phyloP scores from a whole-genome alignment of 768 basidiomycete species.

The Glaciozyma martinii region DNA sequence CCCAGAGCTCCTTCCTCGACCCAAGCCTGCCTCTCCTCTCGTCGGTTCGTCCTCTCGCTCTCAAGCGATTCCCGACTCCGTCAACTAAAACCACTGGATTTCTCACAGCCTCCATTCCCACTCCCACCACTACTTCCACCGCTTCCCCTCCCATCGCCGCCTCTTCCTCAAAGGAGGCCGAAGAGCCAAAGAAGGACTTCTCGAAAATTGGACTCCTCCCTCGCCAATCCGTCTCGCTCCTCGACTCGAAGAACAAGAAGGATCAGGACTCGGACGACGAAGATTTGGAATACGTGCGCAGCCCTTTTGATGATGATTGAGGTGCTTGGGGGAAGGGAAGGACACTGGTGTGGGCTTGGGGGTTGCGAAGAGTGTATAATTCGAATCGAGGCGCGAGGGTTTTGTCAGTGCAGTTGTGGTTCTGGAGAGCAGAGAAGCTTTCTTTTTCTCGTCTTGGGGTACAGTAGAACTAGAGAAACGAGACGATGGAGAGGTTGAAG shows the following conservation, averaged over 20 bases:
- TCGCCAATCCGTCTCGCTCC: constrained; percentile 22
- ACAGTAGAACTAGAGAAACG: no score
- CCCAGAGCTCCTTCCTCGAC: not conserved
- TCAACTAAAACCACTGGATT: not conserved
- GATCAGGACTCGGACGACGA: constrained; percentile 16
- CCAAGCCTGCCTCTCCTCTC: not conserved
- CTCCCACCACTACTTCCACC: not conserved
- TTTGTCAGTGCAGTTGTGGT: no score
- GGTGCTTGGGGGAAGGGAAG: no score
- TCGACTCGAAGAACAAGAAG: constrained; percentile 13
- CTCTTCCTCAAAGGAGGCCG: not conserved
- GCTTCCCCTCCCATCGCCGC: not conserved
- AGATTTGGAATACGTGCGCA: constrained; percentile 22
- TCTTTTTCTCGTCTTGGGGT: no score
- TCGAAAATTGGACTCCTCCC: constrained; percentile 23
- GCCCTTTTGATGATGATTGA: constrained; percentile 27
- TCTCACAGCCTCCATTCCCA: not conserved
- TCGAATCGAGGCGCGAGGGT: no score
- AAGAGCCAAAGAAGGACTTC: constrained; percentile 9
- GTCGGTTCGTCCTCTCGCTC: not conserved
- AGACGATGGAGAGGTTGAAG: no score
- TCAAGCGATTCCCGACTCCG: not conserved
- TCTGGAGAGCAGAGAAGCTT: no score
- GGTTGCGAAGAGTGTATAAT: no score
- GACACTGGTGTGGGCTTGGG: no score